Conservation (phyloP, 2,329 filamentous ascomycete genomes). For the Ophiostoma himal-ulmi region DNA sequence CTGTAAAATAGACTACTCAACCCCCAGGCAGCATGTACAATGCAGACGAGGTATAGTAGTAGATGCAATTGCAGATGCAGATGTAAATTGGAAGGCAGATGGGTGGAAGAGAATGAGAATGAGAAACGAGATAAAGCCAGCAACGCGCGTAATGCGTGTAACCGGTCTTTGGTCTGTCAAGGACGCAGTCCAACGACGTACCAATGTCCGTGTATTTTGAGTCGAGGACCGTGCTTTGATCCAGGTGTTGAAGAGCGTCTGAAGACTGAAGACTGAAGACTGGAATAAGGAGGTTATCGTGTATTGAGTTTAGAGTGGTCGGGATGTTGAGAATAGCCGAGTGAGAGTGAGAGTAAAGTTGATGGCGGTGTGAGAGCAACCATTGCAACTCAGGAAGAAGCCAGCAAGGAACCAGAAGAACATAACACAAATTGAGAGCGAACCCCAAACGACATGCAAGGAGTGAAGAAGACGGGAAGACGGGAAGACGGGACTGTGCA, state of each 20-base stretch:
- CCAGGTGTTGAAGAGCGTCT: neutral
- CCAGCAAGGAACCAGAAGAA: neutral
- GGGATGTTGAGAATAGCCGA: neutral
- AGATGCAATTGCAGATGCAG: neutral
- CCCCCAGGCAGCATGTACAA: too few relatives aligned
- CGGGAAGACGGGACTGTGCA: neutral
- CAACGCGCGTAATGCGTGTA: conserved; percentile 24
- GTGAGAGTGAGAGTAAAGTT: neutral
- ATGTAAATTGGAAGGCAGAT: too few relatives aligned
- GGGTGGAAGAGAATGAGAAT: neutral
- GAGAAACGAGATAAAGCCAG: neutral
- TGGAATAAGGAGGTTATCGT: neutral
- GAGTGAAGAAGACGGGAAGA: neutral
- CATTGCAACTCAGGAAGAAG: neutral
- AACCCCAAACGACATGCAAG: neutral
- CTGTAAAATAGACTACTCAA: neutral
- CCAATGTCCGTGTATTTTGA: conserved; percentile 19
- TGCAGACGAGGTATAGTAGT: neutral
- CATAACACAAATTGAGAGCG: neutral
- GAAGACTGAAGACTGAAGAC: neutral
- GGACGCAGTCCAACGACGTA: conserved; percentile 19
- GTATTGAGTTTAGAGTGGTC: neutral
- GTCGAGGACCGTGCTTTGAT: conserved; percentile 15
- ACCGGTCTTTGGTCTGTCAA: conserved; percentile 18
- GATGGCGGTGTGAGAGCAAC: neutral